A percentile compares a stretch with the other conserved stretches of the same genome.
Evolutionary conservation across 2,329 filamentous ascomycete species (phyloP).

Genomic region (Biscogniauxia mediterranea): DNA sequence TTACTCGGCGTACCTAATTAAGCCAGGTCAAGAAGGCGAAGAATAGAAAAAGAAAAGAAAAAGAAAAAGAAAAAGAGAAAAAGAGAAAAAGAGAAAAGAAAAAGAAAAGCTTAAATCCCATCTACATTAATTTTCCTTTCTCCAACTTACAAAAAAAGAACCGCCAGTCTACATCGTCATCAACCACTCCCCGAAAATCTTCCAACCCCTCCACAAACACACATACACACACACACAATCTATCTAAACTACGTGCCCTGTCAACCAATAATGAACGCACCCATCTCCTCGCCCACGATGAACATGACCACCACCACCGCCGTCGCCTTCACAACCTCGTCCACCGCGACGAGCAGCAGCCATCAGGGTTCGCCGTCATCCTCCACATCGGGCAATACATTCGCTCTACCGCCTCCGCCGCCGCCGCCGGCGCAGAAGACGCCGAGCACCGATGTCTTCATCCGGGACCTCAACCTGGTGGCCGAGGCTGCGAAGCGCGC

Average conservation of each 20-base stretch:
- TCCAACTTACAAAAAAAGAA: no score
- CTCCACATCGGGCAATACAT: slow-evolving; percentile 12
- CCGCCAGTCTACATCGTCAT: no score
- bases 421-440: slow-evolving; percentile 22
- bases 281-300: slow-evolving; percentile 27
- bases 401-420: slow-evolving; percentile 24
- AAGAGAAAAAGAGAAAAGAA: neutral
- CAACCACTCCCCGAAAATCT: no score
- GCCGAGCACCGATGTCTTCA: slow-evolving; percentile 54
- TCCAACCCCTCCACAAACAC: no score
- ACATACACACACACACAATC: neutral
- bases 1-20: no score
- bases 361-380: slow-evolving; percentile 9
- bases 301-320: neutral
- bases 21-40: no score
- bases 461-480: slow-evolving; percentile 80
- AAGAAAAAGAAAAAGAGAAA: slow-evolving; percentile 1
- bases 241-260: neutral
- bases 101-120: neutral
- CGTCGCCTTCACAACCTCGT: neutral
- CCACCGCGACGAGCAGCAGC: slow-evolving; percentile 13
- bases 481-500: slow-evolving; percentile 92
- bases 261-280: slow-evolving; percentile 30
- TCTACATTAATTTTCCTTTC: neutral
- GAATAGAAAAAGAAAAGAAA: neutral